Percentiles rank a stretch among this genome's conserved stretches.
Evolutionary conservation across 139 green algal species (phyloP).

Genomic region (Chlorokybus atmophyticus): DNA sequence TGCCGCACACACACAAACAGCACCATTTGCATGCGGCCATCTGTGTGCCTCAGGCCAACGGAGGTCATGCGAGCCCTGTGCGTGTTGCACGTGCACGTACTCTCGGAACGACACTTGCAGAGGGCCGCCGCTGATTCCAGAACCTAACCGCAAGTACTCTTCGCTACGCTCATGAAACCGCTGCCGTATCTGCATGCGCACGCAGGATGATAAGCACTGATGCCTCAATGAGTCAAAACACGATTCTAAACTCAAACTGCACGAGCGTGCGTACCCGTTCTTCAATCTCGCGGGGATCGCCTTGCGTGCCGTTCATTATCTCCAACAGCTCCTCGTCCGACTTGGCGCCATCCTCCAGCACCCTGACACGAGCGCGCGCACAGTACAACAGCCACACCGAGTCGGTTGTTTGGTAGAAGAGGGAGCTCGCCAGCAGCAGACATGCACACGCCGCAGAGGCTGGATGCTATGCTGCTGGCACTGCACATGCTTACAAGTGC

Average conservation of each 20-base stretch:
- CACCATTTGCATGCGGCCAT: neutral
- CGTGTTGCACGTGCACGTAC: neutral
- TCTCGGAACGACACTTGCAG: neutral
- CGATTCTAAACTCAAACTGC: too few relatives aligned
- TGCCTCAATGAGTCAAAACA: too few relatives aligned
- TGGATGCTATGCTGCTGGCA: too few relatives aligned
- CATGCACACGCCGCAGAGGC: too few relatives aligned
- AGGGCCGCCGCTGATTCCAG: neutral
- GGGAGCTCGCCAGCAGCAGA: too few relatives aligned
- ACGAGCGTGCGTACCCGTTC: too few relatives aligned
- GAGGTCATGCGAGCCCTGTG: neutral
- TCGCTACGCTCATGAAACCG: neutral
- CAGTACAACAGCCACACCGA: too few relatives aligned
- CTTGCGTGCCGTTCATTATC: neutral
- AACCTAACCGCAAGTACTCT: neutral
- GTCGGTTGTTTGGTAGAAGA: too few relatives aligned
- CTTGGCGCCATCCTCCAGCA: constrained; percentile 5
- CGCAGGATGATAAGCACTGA: too few relatives aligned
- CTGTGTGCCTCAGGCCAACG: neutral
- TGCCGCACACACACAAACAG: neutral
- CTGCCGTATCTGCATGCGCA: neutral
- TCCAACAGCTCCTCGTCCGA: neutral
- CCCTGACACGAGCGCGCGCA: neutral
- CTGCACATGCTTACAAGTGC: too few relatives aligned
- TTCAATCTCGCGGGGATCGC: neutral